phyloP scores from a whole-genome alignment of 805 yeast species.

The Starmerella tilneyi region DNA sequence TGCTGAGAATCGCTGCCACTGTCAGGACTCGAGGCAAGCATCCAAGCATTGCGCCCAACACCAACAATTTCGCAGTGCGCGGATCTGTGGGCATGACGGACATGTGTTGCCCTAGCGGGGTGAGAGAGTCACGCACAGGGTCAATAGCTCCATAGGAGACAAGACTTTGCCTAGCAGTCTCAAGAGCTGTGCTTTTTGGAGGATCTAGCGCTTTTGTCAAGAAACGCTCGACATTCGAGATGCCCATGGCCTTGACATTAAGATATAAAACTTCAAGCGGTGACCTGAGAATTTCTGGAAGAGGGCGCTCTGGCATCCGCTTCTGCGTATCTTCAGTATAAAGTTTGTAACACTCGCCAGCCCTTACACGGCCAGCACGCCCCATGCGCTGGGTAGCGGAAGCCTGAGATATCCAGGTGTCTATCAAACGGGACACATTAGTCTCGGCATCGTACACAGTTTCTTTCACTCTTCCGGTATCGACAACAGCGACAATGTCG shows the following conservation, averaged over 20 bases:
- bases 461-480: conserved; percentile 75
- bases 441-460: conserved; percentile 57
- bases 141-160: conserved; percentile 64
- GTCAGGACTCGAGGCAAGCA: conserved; percentile 69
- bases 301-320: conserved; percentile 58
- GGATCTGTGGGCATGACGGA: conserved; percentile 78
- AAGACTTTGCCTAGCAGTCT: conserved; percentile 43
- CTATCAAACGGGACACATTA: conserved; percentile 62
- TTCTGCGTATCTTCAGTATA: conserved; percentile 54
- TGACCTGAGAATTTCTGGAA: conserved; percentile 81
- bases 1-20: conserved; percentile 57
- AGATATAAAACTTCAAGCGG: conserved; percentile 74
- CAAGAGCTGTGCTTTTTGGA: conserved; percentile 48
- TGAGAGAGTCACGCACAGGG: conserved; percentile 39
- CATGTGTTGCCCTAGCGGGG: conserved; percentile 70
- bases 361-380: conserved; percentile 91
- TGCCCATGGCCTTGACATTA: conserved; percentile 81
- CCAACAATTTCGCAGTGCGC: conserved; percentile 69
- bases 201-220: conserved; percentile 71
- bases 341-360: conserved; percentile 72
- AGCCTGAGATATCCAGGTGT: conserved; percentile 81
- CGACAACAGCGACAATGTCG: conserved; percentile 86
- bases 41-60: conserved; percentile 73
- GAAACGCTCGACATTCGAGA: conserved; percentile 58
- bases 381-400: conserved; percentile 88